These are phyloP conservation scores for Aspergillus diversus DNA, from an alignment of 495 filamentous ascomycete genomes.

Conservation along the genomic window DNA sequence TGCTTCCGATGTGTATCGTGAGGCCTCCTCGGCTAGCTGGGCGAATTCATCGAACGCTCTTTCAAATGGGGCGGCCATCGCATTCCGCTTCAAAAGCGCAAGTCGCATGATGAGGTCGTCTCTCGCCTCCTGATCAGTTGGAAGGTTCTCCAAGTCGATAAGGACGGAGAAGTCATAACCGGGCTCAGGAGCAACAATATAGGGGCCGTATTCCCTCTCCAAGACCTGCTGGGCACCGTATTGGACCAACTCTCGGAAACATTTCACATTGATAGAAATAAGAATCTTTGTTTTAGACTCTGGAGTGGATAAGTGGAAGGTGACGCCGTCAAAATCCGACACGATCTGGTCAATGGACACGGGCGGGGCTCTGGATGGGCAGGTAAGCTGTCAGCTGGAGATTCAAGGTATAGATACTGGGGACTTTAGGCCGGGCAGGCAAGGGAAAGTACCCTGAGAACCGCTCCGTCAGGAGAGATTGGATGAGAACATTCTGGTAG, in stretches of 20 bases:
- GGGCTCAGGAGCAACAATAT: slow-evolving; percentile 82
- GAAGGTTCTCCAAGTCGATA: slow-evolving; percentile 85
- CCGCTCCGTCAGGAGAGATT: slow-evolving; percentile 91
- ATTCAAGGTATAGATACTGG: slow-evolving; percentile 33
- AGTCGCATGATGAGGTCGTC: slow-evolving; percentile 86
- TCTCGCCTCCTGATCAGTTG: slow-evolving; percentile 74
- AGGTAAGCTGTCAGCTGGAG: slow-evolving; percentile 36
- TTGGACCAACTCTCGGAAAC: slow-evolving; percentile 85
- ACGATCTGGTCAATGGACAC: slow-evolving; percentile 94
- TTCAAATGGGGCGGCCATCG: slow-evolving; percentile 98
- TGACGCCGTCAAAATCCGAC: slow-evolving; percentile 97
- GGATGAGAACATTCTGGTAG: slow-evolving; percentile 98
- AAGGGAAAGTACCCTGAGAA: slow-evolving; percentile 73
- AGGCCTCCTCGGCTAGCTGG: slow-evolving; percentile 79
- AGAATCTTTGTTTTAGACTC: slow-evolving; percentile 90
- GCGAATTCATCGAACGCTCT: slow-evolving; percentile 93
- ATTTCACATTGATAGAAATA: slow-evolving; percentile 90
- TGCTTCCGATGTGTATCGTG: slow-evolving; percentile 86
- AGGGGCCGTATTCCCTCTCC: slow-evolving; percentile 89
- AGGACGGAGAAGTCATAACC: slow-evolving; percentile 94
- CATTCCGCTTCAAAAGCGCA: slow-evolving; percentile 91
- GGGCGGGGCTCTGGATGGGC: slow-evolving; percentile 68
- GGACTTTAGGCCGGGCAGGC: slow-evolving; percentile 24
- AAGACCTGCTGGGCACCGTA: slow-evolving; percentile 93
- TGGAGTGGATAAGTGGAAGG: slow-evolving; percentile 95